phyloP scores from a whole-genome alignment of 768 basidiomycete genomes.

The Mycena alexandri region DNA sequence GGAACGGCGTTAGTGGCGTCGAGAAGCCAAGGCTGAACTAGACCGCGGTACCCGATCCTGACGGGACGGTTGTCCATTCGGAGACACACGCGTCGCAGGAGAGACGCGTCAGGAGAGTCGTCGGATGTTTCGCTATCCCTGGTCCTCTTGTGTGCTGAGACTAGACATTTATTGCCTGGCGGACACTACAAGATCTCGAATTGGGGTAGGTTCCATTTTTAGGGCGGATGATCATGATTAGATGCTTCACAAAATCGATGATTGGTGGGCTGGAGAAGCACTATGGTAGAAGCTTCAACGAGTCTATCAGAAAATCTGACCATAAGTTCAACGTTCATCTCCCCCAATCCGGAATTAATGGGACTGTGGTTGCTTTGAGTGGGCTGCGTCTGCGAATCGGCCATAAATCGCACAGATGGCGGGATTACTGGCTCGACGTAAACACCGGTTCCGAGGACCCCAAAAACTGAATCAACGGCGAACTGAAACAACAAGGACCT shows the following conservation, averaged over 20 bases:
- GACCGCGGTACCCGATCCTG: background rate
- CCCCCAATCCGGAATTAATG: conserved; percentile 4
- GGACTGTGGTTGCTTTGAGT: background rate
- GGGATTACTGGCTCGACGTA: conserved; percentile 6
- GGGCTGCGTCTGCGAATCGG: background rate
- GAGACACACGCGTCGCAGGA: background rate
- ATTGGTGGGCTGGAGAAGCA: conserved; percentile 33
- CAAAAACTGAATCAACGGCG: background rate
- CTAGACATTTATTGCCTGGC: background rate
- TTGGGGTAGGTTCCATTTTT: background rate
- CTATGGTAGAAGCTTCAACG: conserved; percentile 4
- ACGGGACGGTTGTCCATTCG: background rate
- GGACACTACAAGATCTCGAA: background rate
- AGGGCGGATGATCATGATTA: conserved; percentile 2
- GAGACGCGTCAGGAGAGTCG: background rate
- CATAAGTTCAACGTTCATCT: conserved; percentile 17
- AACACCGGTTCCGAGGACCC: background rate
- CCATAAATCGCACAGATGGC: conserved; percentile 1
- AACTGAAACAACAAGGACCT: background rate
- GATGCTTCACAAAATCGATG: too few species aligned
- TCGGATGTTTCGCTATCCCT: background rate
- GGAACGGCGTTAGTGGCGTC: conserved; percentile 16
- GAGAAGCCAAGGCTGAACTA: conserved; percentile 10
- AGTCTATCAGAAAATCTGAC: conserved; percentile 35
- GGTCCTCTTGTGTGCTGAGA: background rate